Evolutionary conservation across 2,329 filamentous ascomycete genomes (phyloP).

Genomic region (Clarireedia monteithiana): DNA sequence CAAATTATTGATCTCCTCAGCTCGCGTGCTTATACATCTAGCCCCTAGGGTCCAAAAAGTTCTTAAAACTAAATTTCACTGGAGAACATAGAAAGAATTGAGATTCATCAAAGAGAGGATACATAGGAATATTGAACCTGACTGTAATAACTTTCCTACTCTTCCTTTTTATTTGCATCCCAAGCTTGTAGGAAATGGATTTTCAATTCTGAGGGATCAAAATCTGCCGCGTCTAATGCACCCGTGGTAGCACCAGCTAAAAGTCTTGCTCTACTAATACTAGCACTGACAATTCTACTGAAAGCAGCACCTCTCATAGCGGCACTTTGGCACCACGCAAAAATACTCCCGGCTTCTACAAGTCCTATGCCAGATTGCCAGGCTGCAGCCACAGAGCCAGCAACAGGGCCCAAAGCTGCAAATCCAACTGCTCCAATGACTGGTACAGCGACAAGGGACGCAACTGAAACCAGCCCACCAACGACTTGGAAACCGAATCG

Average conservation of each 20-base stretch:
- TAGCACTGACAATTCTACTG: no score
- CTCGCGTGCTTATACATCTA: no score
- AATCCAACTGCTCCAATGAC: slow-evolving; percentile 18
- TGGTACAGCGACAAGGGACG: not conserved
- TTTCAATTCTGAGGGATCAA: not conserved
- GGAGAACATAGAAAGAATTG: no score
- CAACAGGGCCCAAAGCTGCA: slow-evolving; percentile 15
- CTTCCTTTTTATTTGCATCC: slow-evolving; percentile 3
- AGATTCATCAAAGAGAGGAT: no score
- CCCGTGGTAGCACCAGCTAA: not conserved
- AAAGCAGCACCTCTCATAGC: not conserved
- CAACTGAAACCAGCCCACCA: not conserved
- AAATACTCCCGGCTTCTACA: slow-evolving; percentile 24
- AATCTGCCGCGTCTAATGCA: not conserved
- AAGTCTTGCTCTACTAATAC: not conserved
- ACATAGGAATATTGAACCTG: no score
- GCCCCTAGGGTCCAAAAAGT: no score
- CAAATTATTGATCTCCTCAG: no score
- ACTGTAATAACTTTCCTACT: not conserved
- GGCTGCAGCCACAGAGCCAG: slow-evolving; percentile 19
- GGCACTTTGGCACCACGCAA: slow-evolving; percentile 27
- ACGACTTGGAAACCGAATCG: not conserved
- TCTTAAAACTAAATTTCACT: no score
- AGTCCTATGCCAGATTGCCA: slow-evolving; percentile 23
- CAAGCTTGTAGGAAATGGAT: not conserved